Evolutionary conservation across 1,139 yeast genomes (phyloP).

Genomic region (Cylindricascospora bacillispora): DNA sequence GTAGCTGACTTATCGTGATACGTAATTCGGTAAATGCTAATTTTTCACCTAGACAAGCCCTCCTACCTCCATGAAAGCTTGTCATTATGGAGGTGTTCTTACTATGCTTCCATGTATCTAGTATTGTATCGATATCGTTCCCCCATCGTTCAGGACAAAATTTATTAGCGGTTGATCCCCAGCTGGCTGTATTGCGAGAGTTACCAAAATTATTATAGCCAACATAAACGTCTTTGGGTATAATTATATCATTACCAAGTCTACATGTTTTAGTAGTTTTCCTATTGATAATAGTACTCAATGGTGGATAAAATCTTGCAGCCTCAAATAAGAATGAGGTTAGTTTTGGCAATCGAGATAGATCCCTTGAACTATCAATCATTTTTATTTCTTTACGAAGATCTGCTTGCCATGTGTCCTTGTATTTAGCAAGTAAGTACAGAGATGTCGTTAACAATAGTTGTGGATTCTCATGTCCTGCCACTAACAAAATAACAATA

Average conservation of each 20-base stretch:
- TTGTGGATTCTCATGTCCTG: slow-evolving; percentile 58
- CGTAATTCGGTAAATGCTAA: slow-evolving; percentile 40
- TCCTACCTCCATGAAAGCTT: slow-evolving; percentile 48
- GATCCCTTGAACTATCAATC: slow-evolving; percentile 5
- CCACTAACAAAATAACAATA: slow-evolving; percentile 42
- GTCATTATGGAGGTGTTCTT: slow-evolving; percentile 37
- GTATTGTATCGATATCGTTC: slow-evolving; percentile 26
- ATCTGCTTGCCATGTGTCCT: slow-evolving; percentile 27
- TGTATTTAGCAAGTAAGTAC: slow-evolving; percentile 35
- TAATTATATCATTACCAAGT: slow-evolving; percentile 32
- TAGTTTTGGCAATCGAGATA: slow-evolving; percentile 22
- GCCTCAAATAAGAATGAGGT: slow-evolving; percentile 38
- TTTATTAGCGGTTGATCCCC: slow-evolving; percentile 39
- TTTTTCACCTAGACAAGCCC: slow-evolving; percentile 54
- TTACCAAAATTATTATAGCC: slow-evolving; percentile 49
- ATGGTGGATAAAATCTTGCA: slow-evolving; percentile 42
- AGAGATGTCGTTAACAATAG: slow-evolving; percentile 37
- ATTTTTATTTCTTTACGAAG: slow-evolving; percentile 26
- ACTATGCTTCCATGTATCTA: slow-evolving; percentile 30
- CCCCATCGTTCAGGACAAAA: slow-evolving; percentile 55
- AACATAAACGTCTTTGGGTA: slow-evolving; percentile 44
- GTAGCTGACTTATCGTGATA: slow-evolving; percentile 29
- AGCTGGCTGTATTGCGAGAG: slow-evolving; percentile 36
- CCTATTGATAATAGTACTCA: slow-evolving; percentile 46
- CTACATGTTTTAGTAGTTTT: slow-evolving; percentile 29